Evolutionary conservation across 257 asterid genomes (phyloP), one percentile per base, ranked within the genome.

Genomic region (Solanum gracilifrons): DNA sequence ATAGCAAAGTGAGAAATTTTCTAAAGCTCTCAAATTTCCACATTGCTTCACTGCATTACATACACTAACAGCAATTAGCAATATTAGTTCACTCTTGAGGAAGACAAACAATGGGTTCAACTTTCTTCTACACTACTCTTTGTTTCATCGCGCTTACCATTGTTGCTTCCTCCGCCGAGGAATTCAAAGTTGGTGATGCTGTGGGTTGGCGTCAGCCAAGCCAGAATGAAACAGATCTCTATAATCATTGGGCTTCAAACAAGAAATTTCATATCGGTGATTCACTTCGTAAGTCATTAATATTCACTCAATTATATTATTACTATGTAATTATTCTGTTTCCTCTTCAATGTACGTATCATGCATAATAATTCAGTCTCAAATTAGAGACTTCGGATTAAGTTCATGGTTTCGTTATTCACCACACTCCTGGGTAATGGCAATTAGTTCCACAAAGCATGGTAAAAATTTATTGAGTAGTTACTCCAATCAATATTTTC

Each of bases 121-220:
- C 48, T 74, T 74, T 82, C 27, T 74, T 62, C 64, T 37, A 39
- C 37, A 37, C 33, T 64, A n/a, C 18, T 51, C 32, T 74, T 46
- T 84, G 87, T 85, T 85, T 83, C 62, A 69, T 60, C 13, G 86
- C 91, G 73, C 37, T 43, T 79, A 27, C 88, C 1, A 76, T 73
- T 18, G 25, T 68, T 32, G 84, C 93, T 74, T 90, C 91, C 13
- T 86, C 93, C 46, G 92, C 90, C 2, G 91, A 92, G 90, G 96
- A 92, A 87, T 93, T 95, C 95, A 92, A 92, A 79, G 98, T 95
- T 13, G 98, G 96, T 13, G 95, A 88, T 62, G 88, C 43, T 71
- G 88, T 86, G 7, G 96, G 96, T 8, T 95, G 98, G 98, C 94
- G 90, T 8, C 90, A 74, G 66, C 96, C 95, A 23, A 72, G 88